These are phyloP conservation scores for Pulicaria dysenterica DNA, from an alignment of 129 eudicot species.

Conservation along the genomic window DNA sequence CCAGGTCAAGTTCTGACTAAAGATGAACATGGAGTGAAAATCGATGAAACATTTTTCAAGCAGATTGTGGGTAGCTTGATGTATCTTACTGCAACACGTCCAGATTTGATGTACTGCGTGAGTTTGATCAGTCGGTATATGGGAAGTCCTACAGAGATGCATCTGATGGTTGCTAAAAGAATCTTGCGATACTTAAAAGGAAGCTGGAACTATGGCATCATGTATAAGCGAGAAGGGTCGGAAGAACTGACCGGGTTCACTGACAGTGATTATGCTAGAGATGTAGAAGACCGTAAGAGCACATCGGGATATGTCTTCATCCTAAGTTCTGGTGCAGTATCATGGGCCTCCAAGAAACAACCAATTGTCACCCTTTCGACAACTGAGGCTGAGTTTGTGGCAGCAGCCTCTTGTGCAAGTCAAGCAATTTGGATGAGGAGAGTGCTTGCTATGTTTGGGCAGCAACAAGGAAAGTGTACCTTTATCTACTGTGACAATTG, in stretches of 20 bases:
- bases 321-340: background rate
- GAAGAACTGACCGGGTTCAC: background rate
- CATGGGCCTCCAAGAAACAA: conserved; percentile 22
- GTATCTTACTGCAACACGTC: conserved; percentile 10
- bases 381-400: conserved; percentile 4
- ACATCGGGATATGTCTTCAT: conserved; percentile 8
- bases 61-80: conserved; percentile 1
- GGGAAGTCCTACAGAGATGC: conserved; percentile 11
- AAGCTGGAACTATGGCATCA: conserved; percentile 8
- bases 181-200: background rate
- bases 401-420: background rate
- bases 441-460: background rate
- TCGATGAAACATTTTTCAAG: background rate
- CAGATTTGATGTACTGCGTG: background rate
- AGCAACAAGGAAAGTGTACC: background rate
- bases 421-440: conserved; percentile 2
- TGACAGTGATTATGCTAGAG: conserved; percentile 7
- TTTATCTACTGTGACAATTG: background rate
- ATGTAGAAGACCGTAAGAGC: background rate
- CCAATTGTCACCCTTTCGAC: background rate
- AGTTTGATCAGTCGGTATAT: background rate
- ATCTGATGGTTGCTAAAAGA: background rate
- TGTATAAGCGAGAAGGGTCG: background rate
- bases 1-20: background rate
- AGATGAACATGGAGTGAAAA: background rate